phyloP scores from a whole-genome alignment of 2,329 filamentous ascomycete genomes.

The Macrophomina pseudophaseolina region DNA sequence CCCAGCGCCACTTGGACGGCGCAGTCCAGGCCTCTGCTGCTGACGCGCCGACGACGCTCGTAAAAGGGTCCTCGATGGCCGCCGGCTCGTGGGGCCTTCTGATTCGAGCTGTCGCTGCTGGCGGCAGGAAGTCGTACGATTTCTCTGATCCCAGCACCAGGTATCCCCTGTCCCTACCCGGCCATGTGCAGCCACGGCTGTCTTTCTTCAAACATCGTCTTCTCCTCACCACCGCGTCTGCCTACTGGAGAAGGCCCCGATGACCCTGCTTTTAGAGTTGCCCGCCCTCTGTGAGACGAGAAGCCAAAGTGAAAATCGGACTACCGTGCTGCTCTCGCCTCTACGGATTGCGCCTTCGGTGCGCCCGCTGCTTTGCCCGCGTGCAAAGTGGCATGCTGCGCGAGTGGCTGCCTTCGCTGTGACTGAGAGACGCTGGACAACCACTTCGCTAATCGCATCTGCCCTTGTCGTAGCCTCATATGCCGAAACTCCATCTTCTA shows the following conservation, averaged over 20 bases:
- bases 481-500: not conserved
- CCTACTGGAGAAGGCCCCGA: not conserved
- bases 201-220: not conserved
- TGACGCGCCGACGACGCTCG: not conserved
- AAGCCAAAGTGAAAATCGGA: not conserved
- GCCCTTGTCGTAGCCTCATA: not conserved
- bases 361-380: not conserved
- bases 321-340: not conserved
- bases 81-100: not conserved
- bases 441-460: not conserved
- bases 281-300: not conserved
- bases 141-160: not conserved
- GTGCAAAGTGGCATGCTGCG: not conserved
- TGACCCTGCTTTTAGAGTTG: not conserved
- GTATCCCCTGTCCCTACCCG: conserved; percentile 15
- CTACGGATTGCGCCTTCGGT: not conserved
- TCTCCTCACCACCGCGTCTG: not conserved
- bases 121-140: conserved; percentile 19
- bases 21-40: conserved; percentile 3
- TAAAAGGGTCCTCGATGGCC: conserved; percentile 7
- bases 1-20: not conserved
- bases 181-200: not conserved
- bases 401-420: not conserved
- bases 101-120: conserved; percentile 5
- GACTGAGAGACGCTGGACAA: not conserved